Percentiles rank a stretch among this genome's conserved stretches.
These are phyloP conservation scores for Trichoderma afroharzianum DNA, from an alignment of 2,329 filamentous ascomycete species.

Conservation along the genomic window DNA sequence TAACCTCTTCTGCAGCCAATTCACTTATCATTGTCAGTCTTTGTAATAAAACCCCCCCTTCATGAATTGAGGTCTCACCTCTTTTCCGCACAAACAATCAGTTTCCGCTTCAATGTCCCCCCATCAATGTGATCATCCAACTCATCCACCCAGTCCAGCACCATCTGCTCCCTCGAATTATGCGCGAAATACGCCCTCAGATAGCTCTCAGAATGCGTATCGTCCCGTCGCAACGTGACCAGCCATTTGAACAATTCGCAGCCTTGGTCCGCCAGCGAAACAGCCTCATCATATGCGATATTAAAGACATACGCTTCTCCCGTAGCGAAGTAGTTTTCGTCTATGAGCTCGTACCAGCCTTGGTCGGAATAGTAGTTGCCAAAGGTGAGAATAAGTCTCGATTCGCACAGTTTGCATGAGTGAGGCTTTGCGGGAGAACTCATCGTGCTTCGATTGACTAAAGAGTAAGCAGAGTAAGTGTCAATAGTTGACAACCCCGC, in stretches of 20 bases:
- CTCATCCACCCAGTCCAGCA: constrained; percentile 4
- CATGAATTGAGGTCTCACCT: neutral
- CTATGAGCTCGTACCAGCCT: constrained; percentile 2
- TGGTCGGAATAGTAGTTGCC: constrained; percentile 6
- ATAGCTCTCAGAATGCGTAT: neutral
- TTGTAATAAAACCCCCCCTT: neutral
- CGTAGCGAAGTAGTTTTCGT: constrained; percentile 7
- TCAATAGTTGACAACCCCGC: neutral
- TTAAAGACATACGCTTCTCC: constrained; percentile 7
- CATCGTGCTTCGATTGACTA: neutral
- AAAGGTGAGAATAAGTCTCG: neutral
- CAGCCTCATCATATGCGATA: neutral
- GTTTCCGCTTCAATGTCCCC: neutral
- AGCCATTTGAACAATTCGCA: neutral
- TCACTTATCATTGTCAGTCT: neutral
- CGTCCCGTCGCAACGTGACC: neutral
- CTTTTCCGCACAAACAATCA: neutral
- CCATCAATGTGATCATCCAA: constrained; percentile 5
- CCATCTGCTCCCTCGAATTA: constrained; percentile 5
- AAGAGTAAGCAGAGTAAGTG: neutral
- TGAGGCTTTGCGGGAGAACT: neutral
- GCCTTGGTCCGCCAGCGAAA: neutral
- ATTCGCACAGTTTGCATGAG: neutral
- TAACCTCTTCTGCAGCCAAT: neutral
- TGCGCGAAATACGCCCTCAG: constrained; percentile 2